A percentile compares a stretch with the other conserved stretches of the same genome.
These are phyloP conservation scores for Fusarium heterosporum DNA, from an alignment of 2,329 filamentous ascomycete genomes.

Conservation along the genomic window DNA sequence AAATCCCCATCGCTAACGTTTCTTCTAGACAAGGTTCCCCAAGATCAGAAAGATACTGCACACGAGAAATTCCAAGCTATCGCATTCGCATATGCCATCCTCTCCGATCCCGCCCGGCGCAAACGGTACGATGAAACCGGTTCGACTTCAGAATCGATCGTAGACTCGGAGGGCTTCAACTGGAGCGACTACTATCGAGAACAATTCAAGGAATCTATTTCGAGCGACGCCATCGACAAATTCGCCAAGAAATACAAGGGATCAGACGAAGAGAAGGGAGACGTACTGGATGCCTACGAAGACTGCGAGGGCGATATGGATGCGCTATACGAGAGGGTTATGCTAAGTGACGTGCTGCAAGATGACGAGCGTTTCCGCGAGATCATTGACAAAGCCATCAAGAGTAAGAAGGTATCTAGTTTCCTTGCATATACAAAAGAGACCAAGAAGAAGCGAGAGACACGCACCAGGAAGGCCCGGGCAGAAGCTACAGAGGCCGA, in stretches of 20 bases:
- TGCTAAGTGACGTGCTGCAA: constrained; percentile 84
- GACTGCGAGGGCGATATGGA: constrained; percentile 80
- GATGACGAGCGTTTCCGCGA: constrained; percentile 87
- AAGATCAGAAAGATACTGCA: constrained; percentile 75
- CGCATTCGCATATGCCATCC: constrained; percentile 92
- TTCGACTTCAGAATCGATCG: constrained; percentile 84
- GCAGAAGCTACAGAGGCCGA: constrained; percentile 79
- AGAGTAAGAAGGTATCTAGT: constrained; percentile 71
- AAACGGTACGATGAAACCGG: constrained; percentile 91
- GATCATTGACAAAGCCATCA: constrained; percentile 86
- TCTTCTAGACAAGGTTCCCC: constrained; percentile 78
- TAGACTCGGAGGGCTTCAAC: constrained; percentile 83
- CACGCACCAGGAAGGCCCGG: constrained; percentile 70
- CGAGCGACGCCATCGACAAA: constrained; percentile 76
- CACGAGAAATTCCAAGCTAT: constrained; percentile 88
- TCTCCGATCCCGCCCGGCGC: constrained; percentile 84
- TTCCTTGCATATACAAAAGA: constrained; percentile 80
- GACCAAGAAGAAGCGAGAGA: constrained; percentile 71
- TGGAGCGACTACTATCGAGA: constrained; percentile 91
- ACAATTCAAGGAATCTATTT: constrained; percentile 83
- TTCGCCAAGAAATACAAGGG: constrained; percentile 85
- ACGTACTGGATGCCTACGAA: constrained; percentile 82
- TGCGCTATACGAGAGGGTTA: constrained; percentile 81
- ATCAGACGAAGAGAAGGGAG: constrained; percentile 84
- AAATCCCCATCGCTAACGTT: constrained; percentile 23